Base-by-base conservation (phyloP, 441 rosid genomes). In the Biscutella auriculata region DNA sequence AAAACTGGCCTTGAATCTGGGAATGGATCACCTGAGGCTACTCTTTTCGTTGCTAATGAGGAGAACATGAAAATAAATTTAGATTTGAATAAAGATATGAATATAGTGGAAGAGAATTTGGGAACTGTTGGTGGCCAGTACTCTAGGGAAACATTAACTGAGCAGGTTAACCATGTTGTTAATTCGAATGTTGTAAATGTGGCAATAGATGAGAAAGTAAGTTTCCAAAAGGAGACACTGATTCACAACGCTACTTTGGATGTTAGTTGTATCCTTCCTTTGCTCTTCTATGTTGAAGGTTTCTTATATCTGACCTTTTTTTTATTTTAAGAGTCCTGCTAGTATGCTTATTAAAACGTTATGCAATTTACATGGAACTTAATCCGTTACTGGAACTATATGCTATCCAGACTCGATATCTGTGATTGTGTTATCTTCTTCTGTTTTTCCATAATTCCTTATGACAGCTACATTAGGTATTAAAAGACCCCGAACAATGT, bases 201-300 rank as follows among this genome's bases (percentile, higher is more conserved):
- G 68, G 25, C 55, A 43, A 76, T 76, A 67, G 68, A 66, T 26
- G 82, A 77, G 66, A 67, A 65, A 34, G 21, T 60, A 21, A 37
- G 56, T 51, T 17, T 59, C 52, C 62, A 34, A 49, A 75, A 76
- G 50, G 74, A 56, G 28, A 60, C 63, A 53, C 66, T 68, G 37
- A 15, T 39, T 63, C 76, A 36, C 43, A 66, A 54, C 36, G 36
- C 32, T 33, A 45, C 44, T 68, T 57, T 54, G 62, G 79, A 72
- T 83, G 79, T 68, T 54, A 75, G 63, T 49, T 46, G 84, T 82
- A 84, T 81, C 90, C 85, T 85, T 53, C 46, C 73, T 69, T 65
- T 52, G 35, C 54, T 21, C 25, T 57, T 41, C 46, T 41, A 41
- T 49, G 16, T 35, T 40, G 12, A 32, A 47, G 49, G 50, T 54